Evolutionary conservation across 169 alveolate species (phyloP).

Genomic region (Amoebophrya sp.): DNA sequence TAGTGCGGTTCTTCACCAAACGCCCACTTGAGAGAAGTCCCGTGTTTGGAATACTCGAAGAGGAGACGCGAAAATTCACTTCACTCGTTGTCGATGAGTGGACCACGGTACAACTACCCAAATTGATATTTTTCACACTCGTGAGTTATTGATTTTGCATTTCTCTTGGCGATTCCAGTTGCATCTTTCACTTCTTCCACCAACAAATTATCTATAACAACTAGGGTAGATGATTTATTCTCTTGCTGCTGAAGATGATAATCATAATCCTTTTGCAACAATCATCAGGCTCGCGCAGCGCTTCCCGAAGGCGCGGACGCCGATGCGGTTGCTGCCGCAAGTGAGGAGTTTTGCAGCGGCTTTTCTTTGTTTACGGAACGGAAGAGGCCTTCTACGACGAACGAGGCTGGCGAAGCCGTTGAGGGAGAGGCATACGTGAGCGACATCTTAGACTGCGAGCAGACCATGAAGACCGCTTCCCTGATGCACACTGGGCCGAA

Average conservation of each 20-base stretch:
- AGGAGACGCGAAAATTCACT: background rate
- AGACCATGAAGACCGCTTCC: background rate
- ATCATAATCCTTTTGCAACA: too few species aligned
- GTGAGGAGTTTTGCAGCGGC: background rate
- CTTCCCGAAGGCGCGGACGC: background rate
- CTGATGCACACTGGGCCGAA: background rate
- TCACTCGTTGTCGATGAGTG: background rate
- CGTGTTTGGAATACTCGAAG: background rate
- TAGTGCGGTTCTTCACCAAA: background rate
- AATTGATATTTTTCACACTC: too few species aligned
- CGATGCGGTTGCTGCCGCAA: background rate
- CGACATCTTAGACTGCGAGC: background rate
- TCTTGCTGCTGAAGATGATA: too few species aligned
- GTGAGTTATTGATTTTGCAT: too few species aligned
- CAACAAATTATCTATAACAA: too few species aligned
- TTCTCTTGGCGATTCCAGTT: too few species aligned
- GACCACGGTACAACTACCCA: background rate
- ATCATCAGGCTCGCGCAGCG: background rate
- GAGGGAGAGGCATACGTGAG: background rate
- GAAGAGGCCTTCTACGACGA: background rate
- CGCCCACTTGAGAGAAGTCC: background rate
- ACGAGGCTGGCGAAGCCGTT: slow-evolving; percentile 14
- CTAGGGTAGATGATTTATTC: too few species aligned
- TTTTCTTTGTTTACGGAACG: background rate
- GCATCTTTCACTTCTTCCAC: too few species aligned